Percentiles rank a stretch among this genome's conserved stretches.
Evolutionary conservation across 106 monocot genomes (phyloP).

Genomic region (Xerophyta viscosa): DNA sequence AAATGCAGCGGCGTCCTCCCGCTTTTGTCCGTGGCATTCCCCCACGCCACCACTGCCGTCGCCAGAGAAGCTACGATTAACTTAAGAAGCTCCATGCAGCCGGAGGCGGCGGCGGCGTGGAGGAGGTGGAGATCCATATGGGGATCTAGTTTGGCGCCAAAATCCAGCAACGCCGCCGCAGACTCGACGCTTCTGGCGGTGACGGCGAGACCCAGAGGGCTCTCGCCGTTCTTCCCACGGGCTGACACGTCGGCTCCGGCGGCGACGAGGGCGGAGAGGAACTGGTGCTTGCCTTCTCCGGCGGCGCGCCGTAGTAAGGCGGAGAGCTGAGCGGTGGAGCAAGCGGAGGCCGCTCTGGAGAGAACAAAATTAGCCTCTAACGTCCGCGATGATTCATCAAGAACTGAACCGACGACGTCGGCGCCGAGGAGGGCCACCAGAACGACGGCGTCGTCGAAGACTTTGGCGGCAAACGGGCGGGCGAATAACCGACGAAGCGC

Average conservation of each 20-base stretch:
- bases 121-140: conserved; percentile 4
- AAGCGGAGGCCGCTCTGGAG: conserved; percentile 10
- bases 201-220: conserved; percentile 22
- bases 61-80: conserved; percentile 2
- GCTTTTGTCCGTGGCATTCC: conserved; percentile 1
- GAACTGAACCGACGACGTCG: conserved; percentile 1
- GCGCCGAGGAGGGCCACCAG: conserved; percentile 14
- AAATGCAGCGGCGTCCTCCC: conserved; percentile 26
- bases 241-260: conserved; percentile 24
- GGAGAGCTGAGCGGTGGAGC: conserved; percentile 7
- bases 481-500: conserved; percentile 8
- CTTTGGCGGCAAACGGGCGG: conserved; percentile 5
- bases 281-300: not conserved
- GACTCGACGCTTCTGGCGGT: conserved; percentile 12
- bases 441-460: conserved; percentile 16
- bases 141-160: conserved; percentile 13
- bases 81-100: conserved; percentile 13
- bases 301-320: conserved; percentile 15
- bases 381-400: not conserved
- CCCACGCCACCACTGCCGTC: not conserved
- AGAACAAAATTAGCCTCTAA: conserved; percentile 6
- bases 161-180: conserved; percentile 10
- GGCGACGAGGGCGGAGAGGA: conserved; percentile 14
- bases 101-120: conserved; percentile 23
- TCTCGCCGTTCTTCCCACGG: conserved; percentile 8